A percentile compares a stretch with the other conserved stretches of the same genome.
Conservation (phyloP, 2,329 filamentous ascomycete species). For the Sclerotinia nivalis region DNA sequence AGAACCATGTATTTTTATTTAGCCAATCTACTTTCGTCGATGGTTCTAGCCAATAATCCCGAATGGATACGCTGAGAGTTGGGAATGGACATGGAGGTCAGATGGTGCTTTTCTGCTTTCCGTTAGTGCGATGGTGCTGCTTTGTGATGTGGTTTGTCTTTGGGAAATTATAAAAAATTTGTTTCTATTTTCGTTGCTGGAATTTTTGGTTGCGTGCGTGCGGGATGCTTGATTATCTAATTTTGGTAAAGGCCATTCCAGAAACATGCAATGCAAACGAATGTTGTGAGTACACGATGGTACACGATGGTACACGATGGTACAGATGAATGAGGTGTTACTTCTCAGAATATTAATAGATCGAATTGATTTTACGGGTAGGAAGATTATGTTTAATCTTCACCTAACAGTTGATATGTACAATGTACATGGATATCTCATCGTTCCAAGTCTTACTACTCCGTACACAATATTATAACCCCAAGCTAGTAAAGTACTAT, state of each 20-base stretch:
- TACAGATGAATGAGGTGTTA: neutral
- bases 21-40: neutral
- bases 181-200: neutral
- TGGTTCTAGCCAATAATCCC: constrained; percentile 1
- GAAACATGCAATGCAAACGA: neutral
- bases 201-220: neutral
- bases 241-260: constrained; percentile 12
- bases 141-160: neutral
- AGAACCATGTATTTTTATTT: neutral
- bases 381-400: constrained; percentile 15
- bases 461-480: too few relatives aligned
- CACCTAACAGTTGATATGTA: neutral
- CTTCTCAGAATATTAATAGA: neutral
- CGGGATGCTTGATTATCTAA: constrained; percentile 18
- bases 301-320: neutral
- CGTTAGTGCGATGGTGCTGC: constrained; percentile 2
- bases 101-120: neutral
- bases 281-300: neutral
- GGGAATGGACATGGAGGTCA: neutral
- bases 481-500: too few relatives aligned
- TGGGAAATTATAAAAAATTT: neutral
- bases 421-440: neutral
- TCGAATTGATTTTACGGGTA: neutral
- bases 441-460: neutral
- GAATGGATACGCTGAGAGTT: neutral